Conservation (phyloP, 208 protist species). For the Trypanosoma melophagium region DNA sequence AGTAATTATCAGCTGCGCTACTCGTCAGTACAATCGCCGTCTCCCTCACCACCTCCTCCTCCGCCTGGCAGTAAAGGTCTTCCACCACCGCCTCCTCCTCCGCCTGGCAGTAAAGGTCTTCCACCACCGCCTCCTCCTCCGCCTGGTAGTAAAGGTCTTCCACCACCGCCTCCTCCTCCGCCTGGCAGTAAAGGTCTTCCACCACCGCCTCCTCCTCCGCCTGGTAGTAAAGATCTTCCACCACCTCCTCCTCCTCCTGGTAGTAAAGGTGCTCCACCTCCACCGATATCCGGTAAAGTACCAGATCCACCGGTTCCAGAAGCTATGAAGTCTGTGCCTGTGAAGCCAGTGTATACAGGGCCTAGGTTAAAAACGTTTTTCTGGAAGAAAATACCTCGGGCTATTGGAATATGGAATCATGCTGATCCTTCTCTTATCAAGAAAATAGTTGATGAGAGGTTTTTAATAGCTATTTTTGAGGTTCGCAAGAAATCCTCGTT, state of each 20-base stretch:
- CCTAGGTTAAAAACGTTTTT: slow-evolving; percentile 80
- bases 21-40: too few species aligned
- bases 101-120: too few species aligned
- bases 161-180: slow-evolving; percentile 33
- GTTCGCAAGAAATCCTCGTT: slow-evolving; percentile 35
- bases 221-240: slow-evolving; percentile 28
- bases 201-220: slow-evolving; percentile 29
- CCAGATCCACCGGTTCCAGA: slow-evolving; percentile 27
- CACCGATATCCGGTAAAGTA: slow-evolving; percentile 18
- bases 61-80: too few species aligned
- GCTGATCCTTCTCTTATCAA: slow-evolving; percentile 25
- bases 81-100: too few species aligned
- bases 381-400: slow-evolving; percentile 69
- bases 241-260: slow-evolving; percentile 12
- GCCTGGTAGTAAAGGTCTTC: not conserved
- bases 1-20: too few species aligned
- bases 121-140: slow-evolving; percentile 14
- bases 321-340: slow-evolving; percentile 7
- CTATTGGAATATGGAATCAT: slow-evolving; percentile 63
- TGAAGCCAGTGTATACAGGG: slow-evolving; percentile 29
- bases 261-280: slow-evolving; percentile 9
- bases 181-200: slow-evolving; percentile 11
- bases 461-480: slow-evolving; percentile 61
- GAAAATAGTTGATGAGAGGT: slow-evolving; percentile 52
- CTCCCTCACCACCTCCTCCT: too few species aligned